phyloP scores from a whole-genome alignment of 441 rosid species.

The Metrosideros polymorpha region DNA sequence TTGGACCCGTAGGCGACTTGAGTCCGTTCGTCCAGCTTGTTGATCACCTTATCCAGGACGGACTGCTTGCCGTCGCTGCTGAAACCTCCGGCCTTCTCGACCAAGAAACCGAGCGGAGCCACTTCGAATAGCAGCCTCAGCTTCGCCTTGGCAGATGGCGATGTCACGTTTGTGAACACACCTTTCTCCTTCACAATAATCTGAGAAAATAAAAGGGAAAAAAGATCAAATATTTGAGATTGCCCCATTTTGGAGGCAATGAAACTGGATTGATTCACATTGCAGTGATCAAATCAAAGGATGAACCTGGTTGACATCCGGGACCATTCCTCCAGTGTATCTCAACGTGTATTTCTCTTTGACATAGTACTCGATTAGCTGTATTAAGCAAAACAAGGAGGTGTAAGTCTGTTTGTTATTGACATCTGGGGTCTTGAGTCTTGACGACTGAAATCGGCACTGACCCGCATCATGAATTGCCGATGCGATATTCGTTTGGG shows the following conservation, averaged over 20 bases:
- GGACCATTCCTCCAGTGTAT: conserved; percentile 99
- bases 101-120: conserved; percentile 79
- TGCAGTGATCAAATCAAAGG: neutral
- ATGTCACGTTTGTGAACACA: conserved; percentile 78
- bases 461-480: neutral
- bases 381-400: conserved; percentile 1
- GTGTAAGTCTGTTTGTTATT: neutral
- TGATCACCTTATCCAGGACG: conserved; percentile 69
- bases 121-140: conserved; percentile 92
- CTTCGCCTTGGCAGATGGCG: conserved; percentile 87
- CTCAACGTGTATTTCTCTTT: conserved; percentile 89
- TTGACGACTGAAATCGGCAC: neutral
- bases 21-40: conserved; percentile 77
- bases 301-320: conserved; percentile 88
- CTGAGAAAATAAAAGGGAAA: conserved; percentile 14
- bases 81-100: conserved; percentile 92
- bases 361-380: conserved; percentile 82
- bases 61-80: conserved; percentile 86
- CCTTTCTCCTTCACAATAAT: conserved; percentile 97
- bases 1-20: conserved; percentile 97
- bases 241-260: neutral
- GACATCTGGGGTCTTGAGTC: neutral
- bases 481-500: neutral
- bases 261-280: neutral
- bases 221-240: neutral